Conservation (phyloP, 2,329 filamentous ascomycete genomes). For the Chaetothyriales sp. region DNA sequence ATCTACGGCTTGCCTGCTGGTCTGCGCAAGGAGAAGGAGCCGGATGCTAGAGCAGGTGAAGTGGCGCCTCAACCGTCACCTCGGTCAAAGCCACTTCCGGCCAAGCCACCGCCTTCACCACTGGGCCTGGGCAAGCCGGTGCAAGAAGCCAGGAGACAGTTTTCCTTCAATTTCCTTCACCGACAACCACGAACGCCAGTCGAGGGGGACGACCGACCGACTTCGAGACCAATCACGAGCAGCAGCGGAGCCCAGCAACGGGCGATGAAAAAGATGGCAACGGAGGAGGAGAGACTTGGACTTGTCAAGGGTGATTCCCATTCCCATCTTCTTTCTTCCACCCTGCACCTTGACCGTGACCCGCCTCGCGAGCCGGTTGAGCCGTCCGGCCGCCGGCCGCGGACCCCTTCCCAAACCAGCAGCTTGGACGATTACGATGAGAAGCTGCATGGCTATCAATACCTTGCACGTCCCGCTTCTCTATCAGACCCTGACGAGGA, state of each 20-base stretch:
- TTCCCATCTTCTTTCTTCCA: slow-evolving; percentile 6
- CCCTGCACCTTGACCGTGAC: not conserved
- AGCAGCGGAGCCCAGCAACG: slow-evolving; percentile 16
- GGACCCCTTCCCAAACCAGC: slow-evolving; percentile 7
- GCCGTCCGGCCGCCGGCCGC: slow-evolving; percentile 2
- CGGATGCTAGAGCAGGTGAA: slow-evolving; percentile 22
- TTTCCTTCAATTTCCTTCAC: slow-evolving; percentile 78
- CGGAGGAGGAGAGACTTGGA: slow-evolving; percentile 69
- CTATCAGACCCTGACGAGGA: slow-evolving; percentile 15
- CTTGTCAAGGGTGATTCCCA: slow-evolving; percentile 59
- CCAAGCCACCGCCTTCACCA: slow-evolving; percentile 10
- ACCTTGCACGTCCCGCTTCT: slow-evolving; percentile 9
- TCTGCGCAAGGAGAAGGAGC: slow-evolving; percentile 25
- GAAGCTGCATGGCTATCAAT: slow-evolving; percentile 7
- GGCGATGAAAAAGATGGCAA: slow-evolving; percentile 37
- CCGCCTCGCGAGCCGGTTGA: not conserved
- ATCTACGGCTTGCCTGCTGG: slow-evolving; percentile 36
- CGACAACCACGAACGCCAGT: slow-evolving; percentile 26
- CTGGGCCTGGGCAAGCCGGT: slow-evolving; percentile 6
- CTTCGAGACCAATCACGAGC: slow-evolving; percentile 2
- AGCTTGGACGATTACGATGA: slow-evolving; percentile 7
- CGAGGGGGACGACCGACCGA: slow-evolving; percentile 10
- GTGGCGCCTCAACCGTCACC: slow-evolving; percentile 7
- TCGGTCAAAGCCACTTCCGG: slow-evolving; percentile 15
- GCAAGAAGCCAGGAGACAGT: slow-evolving; percentile 51